These are phyloP conservation scores for Zygotorulaspora chibaensis DNA, from an alignment of 805 yeast genomes.

Conservation along the genomic window DNA sequence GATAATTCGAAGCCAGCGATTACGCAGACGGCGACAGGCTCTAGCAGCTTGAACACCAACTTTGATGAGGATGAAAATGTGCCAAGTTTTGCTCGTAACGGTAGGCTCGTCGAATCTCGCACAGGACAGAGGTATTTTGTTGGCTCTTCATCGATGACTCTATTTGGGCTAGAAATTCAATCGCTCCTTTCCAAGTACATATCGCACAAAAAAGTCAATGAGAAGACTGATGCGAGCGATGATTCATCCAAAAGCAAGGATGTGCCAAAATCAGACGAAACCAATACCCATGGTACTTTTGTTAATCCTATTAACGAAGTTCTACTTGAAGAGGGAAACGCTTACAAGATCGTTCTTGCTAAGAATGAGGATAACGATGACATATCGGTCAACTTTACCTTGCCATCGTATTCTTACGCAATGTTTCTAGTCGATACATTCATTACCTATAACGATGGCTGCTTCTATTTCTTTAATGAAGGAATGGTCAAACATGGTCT, in stretches of 20 bases:
- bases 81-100: conserved; percentile 65
- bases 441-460: conserved; percentile 75
- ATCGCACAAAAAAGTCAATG: conserved; percentile 13
- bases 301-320: conserved; percentile 46
- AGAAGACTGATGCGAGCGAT: conserved; percentile 3
- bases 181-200: conserved; percentile 47
- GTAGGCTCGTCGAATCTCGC: conserved; percentile 65
- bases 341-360: conserved; percentile 64
- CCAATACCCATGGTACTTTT: conserved; percentile 2
- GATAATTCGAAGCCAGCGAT: not conserved
- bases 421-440: conserved; percentile 70
- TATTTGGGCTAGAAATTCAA: conserved; percentile 74
- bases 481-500: conserved; percentile 68
- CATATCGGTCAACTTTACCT: conserved; percentile 61
- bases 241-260: not conserved
- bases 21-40: not conserved
- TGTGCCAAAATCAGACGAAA: conserved; percentile 5
- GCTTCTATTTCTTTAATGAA: conserved; percentile 80
- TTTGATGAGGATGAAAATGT: conserved; percentile 47
- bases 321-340: conserved; percentile 70
- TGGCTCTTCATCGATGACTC: conserved; percentile 79
- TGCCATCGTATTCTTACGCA: conserved; percentile 76
- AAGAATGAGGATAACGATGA: conserved; percentile 43
- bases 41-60: not conserved
- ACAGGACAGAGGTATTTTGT: conserved; percentile 74